phyloP scores from a whole-genome alignment of 1,284 basidiomycete genomes.

The Veloboletus limbatus region DNA sequence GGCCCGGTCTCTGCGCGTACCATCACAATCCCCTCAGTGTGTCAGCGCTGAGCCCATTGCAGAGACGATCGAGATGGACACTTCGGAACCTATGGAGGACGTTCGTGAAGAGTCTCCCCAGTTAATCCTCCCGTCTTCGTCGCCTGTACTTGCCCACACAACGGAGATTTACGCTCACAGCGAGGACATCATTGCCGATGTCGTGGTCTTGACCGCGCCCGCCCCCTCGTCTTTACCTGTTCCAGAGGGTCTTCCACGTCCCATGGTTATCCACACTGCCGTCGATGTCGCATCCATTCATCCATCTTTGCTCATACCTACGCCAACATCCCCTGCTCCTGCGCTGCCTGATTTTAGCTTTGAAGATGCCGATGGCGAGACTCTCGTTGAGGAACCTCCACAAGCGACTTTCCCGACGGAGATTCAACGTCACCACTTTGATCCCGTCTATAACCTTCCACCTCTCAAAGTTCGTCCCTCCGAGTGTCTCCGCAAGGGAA shows the following conservation, averaged over 20 bases:
- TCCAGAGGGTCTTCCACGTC: slow-evolving; percentile 7
- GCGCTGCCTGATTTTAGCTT: slow-evolving; percentile 33
- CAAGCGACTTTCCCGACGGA: slow-evolving; percentile 22
- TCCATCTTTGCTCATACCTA: slow-evolving; percentile 32
- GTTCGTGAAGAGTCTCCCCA: slow-evolving; percentile 24
- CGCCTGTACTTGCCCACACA: slow-evolving; percentile 10
- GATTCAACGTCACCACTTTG: slow-evolving; percentile 39
- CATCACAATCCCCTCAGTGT: slow-evolving; percentile 9
- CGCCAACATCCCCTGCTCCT: slow-evolving; percentile 35
- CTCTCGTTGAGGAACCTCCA: slow-evolving; percentile 20
- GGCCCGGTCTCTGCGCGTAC: slow-evolving; percentile 11
- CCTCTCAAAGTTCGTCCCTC: slow-evolving; percentile 58
- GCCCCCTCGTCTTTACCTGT: slow-evolving; percentile 5
- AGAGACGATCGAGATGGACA: slow-evolving; percentile 15
- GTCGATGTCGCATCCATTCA: slow-evolving; percentile 31
- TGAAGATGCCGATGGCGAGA: slow-evolving; percentile 23
- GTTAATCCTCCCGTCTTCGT: slow-evolving; percentile 23
- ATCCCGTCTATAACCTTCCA: slow-evolving; percentile 57
- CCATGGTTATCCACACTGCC: slow-evolving; percentile 31
- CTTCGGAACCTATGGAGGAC: slow-evolving; percentile 21
- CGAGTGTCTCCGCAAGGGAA: slow-evolving; percentile 62
- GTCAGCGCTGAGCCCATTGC: slow-evolving; percentile 6
- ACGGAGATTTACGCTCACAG: background rate
- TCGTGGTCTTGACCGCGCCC: background rate
- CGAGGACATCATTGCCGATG: slow-evolving; percentile 3